These are phyloP conservation scores for Aspergillus ochraceus DNA, from an alignment of 2,329 filamentous ascomycete genomes.

Conservation along the genomic window DNA sequence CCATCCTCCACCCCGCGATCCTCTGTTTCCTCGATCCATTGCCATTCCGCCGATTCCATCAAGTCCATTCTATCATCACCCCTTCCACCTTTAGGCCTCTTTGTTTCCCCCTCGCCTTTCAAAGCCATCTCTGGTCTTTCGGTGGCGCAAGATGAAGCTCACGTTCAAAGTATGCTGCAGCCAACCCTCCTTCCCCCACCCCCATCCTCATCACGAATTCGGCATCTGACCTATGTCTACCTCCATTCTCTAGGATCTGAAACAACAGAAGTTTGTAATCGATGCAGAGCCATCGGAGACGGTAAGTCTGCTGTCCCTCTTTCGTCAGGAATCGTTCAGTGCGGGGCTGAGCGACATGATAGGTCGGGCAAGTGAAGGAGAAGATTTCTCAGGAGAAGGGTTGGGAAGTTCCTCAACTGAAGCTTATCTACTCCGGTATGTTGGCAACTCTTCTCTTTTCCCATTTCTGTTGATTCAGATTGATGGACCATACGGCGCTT, in stretches of 20 bases:
- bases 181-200: conserved; percentile 17
- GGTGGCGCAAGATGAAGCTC: conserved; percentile 62
- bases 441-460: conserved; percentile 6
- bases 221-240: conserved; percentile 20
- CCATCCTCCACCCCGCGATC: conserved; percentile 4
- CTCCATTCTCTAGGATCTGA: conserved; percentile 70
- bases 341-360: conserved; percentile 36
- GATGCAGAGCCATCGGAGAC: conserved; percentile 91
- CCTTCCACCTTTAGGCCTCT: background rate
- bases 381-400: conserved; percentile 91
- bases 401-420: conserved; percentile 87
- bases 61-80: conserved; percentile 1
- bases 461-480: background rate
- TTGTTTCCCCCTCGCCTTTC: conserved; percentile 17
- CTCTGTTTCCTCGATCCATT: background rate
- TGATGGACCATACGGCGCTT: background rate
- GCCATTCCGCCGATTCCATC: background rate
- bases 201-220: background rate
- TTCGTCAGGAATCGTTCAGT: conserved; percentile 19
- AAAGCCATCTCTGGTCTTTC: conserved; percentile 27
- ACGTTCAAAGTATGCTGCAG: conserved; percentile 62
- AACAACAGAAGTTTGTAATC: conserved; percentile 97
- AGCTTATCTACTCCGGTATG: conserved; percentile 97
- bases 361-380: conserved; percentile 89
- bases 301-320: conserved; percentile 51